Conservation (phyloP, 1,139 yeast genomes). For the Keqinozyma sinolaborantium region DNA sequence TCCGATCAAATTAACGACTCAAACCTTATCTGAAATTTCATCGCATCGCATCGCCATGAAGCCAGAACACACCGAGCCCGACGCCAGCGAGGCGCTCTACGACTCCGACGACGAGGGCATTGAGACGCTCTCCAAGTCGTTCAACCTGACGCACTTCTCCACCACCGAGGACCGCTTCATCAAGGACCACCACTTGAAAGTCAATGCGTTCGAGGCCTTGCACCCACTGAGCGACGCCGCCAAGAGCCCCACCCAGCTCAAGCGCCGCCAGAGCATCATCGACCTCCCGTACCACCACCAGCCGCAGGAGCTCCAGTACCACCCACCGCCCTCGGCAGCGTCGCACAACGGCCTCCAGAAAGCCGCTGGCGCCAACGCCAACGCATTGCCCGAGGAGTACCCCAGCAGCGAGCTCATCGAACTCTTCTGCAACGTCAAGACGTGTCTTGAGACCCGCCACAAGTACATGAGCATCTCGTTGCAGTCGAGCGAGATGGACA, state of each 20-base stretch:
- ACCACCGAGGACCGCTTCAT: slow-evolving; percentile 65
- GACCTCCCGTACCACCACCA: slow-evolving; percentile 37
- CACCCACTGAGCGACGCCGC: slow-evolving; percentile 15
- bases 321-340: slow-evolving; percentile 18
- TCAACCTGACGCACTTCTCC: slow-evolving; percentile 55
- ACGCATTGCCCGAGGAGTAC: slow-evolving; percentile 61
- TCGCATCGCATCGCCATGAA: no score
- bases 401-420: slow-evolving; percentile 70
- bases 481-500: slow-evolving; percentile 63
- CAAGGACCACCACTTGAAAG: slow-evolving; percentile 68
- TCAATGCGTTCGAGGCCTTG: slow-evolving; percentile 59
- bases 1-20: no score
- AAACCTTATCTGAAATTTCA: no score
- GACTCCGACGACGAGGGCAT: neutral
- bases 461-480: slow-evolving; percentile 69
- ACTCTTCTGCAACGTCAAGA: slow-evolving; percentile 66
- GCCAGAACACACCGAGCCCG: no score
- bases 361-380: slow-evolving; percentile 17
- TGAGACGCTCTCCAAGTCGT: slow-evolving; percentile 18
- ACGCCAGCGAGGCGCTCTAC: neutral
- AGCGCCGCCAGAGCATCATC: slow-evolving; percentile 49
- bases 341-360: slow-evolving; percentile 5
- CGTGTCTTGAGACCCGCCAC: slow-evolving; percentile 71
- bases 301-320: slow-evolving; percentile 14
- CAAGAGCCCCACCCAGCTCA: slow-evolving; percentile 22